phyloP scores from a whole-genome alignment of 2,329 filamentous ascomycete genomes.

The Colletotrichum horii region DNA sequence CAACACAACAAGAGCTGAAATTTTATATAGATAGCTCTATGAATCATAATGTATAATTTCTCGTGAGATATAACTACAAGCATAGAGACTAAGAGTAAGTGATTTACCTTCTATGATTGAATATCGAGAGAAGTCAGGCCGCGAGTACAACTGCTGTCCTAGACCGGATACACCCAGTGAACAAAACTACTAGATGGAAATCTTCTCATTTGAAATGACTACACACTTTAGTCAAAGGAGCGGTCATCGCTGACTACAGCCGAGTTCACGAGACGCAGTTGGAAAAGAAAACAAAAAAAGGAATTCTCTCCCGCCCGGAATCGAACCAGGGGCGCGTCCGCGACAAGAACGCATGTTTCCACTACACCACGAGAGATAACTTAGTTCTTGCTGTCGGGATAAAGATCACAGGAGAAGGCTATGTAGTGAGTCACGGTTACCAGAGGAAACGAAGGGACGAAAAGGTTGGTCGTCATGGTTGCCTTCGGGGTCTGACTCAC shows the following conservation, averaged over 20 bases:
- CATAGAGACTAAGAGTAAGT: too few species aligned
- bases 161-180: background rate
- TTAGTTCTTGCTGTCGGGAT: background rate
- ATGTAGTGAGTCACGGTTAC: background rate
- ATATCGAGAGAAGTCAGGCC: too few species aligned
- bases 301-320: background rate
- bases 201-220: background rate
- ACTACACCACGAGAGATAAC: background rate
- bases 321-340: background rate
- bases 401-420: rapidly evolving
- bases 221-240: too few species aligned
- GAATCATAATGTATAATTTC: too few species aligned
- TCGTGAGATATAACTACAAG: too few species aligned
- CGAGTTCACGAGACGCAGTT: background rate
- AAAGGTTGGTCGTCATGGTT: background rate
- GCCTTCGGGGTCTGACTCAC: background rate
- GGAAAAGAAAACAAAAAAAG: too few species aligned
- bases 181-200: background rate
- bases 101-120: rapidly evolving
- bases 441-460: background rate
- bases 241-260: too few species aligned
- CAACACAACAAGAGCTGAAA: too few species aligned
- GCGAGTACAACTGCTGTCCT: rapidly evolving
- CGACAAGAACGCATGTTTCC: background rate
- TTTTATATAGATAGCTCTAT: too few species aligned